Percentiles rank a stretch among this genome's conserved stretches.
Evolutionary conservation across 1,284 basidiomycete species (phyloP).

Genomic region (Exobasidium rhododendri): DNA sequence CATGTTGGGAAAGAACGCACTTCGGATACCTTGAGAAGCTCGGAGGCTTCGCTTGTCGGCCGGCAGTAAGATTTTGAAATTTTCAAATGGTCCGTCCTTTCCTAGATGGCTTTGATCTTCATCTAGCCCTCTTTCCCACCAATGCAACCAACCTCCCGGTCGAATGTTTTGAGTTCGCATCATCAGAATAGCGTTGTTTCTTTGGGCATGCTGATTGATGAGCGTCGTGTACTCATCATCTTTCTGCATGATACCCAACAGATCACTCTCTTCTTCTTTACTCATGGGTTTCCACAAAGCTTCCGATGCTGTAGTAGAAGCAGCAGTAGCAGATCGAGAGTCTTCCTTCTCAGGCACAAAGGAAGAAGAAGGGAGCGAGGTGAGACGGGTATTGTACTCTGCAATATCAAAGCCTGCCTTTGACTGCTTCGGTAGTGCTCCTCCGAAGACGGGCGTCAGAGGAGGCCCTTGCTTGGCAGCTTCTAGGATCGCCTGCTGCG

Average conservation of each 20-base stretch:
- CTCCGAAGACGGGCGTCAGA: conserved; percentile 50
- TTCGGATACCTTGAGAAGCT: conserved; percentile 61
- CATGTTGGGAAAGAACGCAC: conserved; percentile 33
- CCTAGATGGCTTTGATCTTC: conserved; percentile 23
- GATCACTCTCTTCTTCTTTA: conserved; percentile 58
- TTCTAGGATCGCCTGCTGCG: not conserved
- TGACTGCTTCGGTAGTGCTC: conserved; percentile 46
- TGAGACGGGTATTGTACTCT: conserved; percentile 65
- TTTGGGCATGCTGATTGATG: conserved; percentile 44
- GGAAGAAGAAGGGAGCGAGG: conserved; percentile 62
- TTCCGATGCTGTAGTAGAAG: too few relatives aligned
- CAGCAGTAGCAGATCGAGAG: too few relatives aligned
- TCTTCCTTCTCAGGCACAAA: conserved; percentile 50
- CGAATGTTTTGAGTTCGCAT: conserved; percentile 30
- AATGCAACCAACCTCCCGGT: conserved; percentile 37
- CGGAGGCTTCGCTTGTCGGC: conserved; percentile 52
- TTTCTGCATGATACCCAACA: conserved; percentile 62
- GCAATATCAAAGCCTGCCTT: conserved; percentile 60
- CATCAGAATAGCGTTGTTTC: conserved; percentile 34
- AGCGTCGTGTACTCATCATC: conserved; percentile 60
- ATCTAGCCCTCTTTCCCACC: conserved; percentile 45
- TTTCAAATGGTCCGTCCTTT: conserved; percentile 27
- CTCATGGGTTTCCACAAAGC: conserved; percentile 57
- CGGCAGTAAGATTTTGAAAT: conserved; percentile 39
- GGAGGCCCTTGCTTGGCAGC: conserved; percentile 1